These are phyloP conservation scores for Podaxis carcinomalis DNA, from an alignment of 768 basidiomycete species.

Conservation along the genomic window DNA sequence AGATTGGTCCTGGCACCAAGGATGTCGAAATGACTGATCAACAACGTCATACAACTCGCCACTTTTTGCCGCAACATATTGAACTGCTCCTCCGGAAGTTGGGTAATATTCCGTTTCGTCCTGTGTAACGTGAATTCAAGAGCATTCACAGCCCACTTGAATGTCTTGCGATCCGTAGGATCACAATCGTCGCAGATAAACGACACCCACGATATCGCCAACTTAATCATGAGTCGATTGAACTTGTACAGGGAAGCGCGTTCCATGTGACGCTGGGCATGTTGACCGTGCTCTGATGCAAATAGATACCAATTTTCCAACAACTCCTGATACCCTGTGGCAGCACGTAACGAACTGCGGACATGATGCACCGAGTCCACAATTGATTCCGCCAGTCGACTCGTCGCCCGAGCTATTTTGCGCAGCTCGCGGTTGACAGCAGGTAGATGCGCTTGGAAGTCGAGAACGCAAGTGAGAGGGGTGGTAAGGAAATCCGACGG, in stretches of 20 bases:
- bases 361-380: conserved; percentile 90
- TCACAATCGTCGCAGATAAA: conserved; percentile 99
- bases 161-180: conserved; percentile 90
- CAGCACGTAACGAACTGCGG: conserved; percentile 56
- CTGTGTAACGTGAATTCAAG: conserved; percentile 89
- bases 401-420: conserved; percentile 87
- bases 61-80: conserved; percentile 87
- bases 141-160: conserved; percentile 97
- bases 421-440: conserved; percentile 83
- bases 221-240: conserved; percentile 76
- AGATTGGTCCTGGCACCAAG: conserved; percentile 86
- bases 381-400: conserved; percentile 87
- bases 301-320: conserved; percentile 94
- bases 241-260: conserved; percentile 65
- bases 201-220: conserved; percentile 96
- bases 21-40: conserved; percentile 97
- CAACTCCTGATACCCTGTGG: conserved; percentile 73
- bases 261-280: conserved; percentile 88
- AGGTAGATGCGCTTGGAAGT: conserved; percentile 89
- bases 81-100: conserved; percentile 86
- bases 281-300: conserved; percentile 93
- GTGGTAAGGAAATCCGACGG: conserved; percentile 15
- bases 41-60: conserved; percentile 92
- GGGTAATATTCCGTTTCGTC: conserved; percentile 85
- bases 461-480: conserved; percentile 51